Evolutionary conservation across 495 filamentous ascomycete species (phyloP).

Genomic region (Collariella sp.): DNA sequence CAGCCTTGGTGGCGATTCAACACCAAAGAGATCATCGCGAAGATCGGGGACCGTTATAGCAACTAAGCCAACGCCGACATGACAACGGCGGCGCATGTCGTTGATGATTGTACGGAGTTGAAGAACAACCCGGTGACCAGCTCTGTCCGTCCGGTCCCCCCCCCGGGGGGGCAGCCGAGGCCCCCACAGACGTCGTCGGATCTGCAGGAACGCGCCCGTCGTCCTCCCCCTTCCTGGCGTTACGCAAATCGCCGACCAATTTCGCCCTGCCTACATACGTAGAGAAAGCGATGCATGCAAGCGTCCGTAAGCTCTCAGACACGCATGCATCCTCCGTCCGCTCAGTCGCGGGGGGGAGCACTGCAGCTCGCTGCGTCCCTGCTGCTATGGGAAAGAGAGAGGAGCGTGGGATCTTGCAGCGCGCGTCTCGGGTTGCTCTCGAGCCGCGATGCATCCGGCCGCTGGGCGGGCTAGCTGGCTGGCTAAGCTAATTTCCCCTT

Average conservation of each 20-base stretch:
- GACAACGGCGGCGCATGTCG: background rate
- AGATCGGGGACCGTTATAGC: background rate
- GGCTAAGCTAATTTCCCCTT: no score
- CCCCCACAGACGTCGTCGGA: background rate
- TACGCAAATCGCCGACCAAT: conserved; percentile 31
- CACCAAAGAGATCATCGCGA: background rate
- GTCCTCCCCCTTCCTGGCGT: conserved; percentile 6
- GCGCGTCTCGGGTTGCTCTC: background rate
- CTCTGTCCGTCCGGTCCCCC: no score
- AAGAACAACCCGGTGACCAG: background rate
- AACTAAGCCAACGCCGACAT: no score
- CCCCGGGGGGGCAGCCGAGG: no score
- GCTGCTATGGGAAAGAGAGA: background rate
- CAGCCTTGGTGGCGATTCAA: background rate
- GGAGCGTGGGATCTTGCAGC: background rate
- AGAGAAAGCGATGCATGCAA: conserved; percentile 2
- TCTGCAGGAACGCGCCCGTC: conserved; percentile 21
- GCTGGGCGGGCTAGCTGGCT: no score
- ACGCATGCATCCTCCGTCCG: background rate
- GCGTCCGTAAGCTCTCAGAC: conserved; percentile 3
- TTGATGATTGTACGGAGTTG: background rate
- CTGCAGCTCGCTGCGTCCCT: background rate
- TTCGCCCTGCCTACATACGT: conserved; percentile 1
- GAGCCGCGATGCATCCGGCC: background rate
- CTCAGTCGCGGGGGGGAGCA: no score